Conservation (phyloP, 805 yeast genomes). For the Jamesozyma jinghongensis region DNA sequence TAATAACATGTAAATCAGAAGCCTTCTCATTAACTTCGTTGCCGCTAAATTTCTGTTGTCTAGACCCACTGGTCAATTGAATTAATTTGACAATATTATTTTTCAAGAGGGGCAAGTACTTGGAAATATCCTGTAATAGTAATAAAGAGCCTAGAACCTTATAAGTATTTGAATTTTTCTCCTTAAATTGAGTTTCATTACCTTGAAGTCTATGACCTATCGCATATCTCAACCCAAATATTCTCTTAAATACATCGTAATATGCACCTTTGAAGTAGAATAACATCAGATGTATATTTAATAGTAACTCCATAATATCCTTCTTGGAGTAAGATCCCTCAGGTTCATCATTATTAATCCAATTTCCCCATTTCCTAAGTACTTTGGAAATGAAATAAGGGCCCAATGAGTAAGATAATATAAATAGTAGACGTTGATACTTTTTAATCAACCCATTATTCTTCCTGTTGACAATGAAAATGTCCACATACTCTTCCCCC, state of each 20-base stretch:
- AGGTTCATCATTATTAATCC: conserved; percentile 3
- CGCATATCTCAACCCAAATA: conserved; percentile 74
- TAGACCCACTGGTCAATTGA: too few species aligned
- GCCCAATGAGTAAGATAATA: conserved; percentile 48
- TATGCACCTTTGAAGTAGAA: conserved; percentile 80
- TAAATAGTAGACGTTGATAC: conserved; percentile 45
- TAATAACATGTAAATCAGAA: not conserved
- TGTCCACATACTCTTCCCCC: conserved; percentile 91
- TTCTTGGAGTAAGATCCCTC: conserved; percentile 19
- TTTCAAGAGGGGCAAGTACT: conserved; percentile 17
- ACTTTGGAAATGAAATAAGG: conserved; percentile 44
- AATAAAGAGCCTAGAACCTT: conserved; percentile 63
- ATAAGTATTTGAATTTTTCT: conserved; percentile 41
- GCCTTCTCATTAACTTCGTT: not conserved
- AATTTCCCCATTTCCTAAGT: conserved; percentile 7
- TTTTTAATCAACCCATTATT: conserved; percentile 43
- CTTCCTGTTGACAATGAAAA: conserved; percentile 48
- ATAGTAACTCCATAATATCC: conserved; percentile 40
- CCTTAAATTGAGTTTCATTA: conserved; percentile 25
- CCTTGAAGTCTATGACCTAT: conserved; percentile 51
- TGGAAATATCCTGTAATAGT: conserved; percentile 43
- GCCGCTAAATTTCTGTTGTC: too few species aligned
- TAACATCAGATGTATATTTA: conserved; percentile 66
- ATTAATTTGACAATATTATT: not conserved
- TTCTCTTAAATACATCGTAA: conserved; percentile 66